Percentiles rank a stretch among this genome's conserved stretches.
Evolutionary conservation across 768 basidiomycete genomes (phyloP).

Genomic region (Galerina marginata): DNA sequence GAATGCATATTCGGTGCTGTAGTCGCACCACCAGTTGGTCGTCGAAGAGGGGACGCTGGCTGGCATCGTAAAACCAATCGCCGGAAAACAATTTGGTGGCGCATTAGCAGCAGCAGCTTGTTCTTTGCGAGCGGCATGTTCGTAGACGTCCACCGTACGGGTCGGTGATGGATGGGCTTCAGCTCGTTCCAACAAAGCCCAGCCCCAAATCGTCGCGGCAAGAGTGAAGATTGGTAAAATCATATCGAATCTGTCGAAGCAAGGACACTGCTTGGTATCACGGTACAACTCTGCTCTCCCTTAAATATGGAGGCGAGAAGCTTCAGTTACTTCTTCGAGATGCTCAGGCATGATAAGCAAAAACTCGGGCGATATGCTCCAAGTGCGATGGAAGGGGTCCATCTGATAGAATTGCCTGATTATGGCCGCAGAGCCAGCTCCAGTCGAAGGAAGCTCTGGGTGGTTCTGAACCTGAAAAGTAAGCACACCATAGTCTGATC

Average conservation of each 20-base stretch:
- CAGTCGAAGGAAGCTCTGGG: background rate
- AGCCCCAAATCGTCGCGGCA: background rate
- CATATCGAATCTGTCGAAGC: background rate
- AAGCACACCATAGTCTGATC: background rate
- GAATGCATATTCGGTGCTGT: slow-evolving; percentile 72
- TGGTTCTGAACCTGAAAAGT: slow-evolving; percentile 4
- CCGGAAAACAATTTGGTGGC: slow-evolving; percentile 44
- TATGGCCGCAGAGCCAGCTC: slow-evolving; percentile 12
- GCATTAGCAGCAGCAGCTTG: slow-evolving; percentile 9
- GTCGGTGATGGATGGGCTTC: background rate
- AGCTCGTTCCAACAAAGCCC: background rate
- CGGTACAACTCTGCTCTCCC: background rate
- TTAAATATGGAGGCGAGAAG: slow-evolving; percentile 6
- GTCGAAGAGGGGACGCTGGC: slow-evolving; percentile 46
- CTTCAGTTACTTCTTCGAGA: slow-evolving; percentile 5
- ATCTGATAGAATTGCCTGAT: slow-evolving; percentile 10
- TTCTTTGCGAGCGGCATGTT: background rate
- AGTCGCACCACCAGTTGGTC: slow-evolving; percentile 69
- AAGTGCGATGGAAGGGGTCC: background rate
- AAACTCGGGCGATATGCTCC: background rate
- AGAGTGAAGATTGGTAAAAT: background rate
- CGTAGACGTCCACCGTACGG: background rate
- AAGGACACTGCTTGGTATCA: background rate
- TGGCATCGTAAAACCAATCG: slow-evolving; percentile 61
- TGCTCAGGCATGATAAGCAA: slow-evolving; percentile 8